Conservation (phyloP, 139 green algal species). For the Picochlorum sp. region DNA sequence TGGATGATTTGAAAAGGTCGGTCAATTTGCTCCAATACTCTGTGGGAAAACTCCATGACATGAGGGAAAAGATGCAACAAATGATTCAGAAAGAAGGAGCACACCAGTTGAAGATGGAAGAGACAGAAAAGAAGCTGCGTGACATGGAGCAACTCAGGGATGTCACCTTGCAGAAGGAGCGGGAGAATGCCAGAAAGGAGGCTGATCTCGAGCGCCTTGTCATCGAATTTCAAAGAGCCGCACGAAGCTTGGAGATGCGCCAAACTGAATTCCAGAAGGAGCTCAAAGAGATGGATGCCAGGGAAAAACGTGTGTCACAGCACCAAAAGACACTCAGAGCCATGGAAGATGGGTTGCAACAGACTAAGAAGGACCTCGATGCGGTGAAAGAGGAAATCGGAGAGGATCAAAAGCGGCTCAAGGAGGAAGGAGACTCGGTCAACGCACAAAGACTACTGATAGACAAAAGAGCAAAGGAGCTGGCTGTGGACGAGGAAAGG, state of each 20-base stretch:
- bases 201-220: no score
- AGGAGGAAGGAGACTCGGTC: no score
- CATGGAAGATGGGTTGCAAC: background rate
- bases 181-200: no score
- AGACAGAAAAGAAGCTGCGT: background rate
- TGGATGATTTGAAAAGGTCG: background rate
- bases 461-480: no score
- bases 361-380: background rate
- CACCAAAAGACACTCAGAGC: background rate
- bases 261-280: background rate
- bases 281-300: background rate
- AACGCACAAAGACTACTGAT: no score
- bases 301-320: background rate
- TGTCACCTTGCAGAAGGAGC: no score
- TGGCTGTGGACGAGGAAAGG: no score
- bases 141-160: no score
- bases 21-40: background rate
- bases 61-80: background rate
- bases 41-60: background rate
- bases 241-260: no score
- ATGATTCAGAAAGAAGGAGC: background rate
- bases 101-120: background rate
- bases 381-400: background rate
- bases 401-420: no score
- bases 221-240: no score